Evolutionary conservation across 2,329 filamentous ascomycete genomes (phyloP).

Genomic region (Penicillium brevicompactum): DNA sequence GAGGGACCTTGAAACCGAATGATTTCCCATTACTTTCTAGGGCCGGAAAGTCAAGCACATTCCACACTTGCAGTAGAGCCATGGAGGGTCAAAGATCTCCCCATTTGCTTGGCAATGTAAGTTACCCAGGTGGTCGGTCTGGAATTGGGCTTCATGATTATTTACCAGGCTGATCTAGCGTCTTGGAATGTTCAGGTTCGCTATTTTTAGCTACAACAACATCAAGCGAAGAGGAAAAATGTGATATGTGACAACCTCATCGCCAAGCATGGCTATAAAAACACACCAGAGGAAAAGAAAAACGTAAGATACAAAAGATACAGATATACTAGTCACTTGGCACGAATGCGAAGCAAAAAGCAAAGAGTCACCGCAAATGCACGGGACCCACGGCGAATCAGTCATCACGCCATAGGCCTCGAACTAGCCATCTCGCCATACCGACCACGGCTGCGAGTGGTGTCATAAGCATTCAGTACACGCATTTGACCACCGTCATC

Average conservation of each 20-base stretch:
- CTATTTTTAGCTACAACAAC: conserved; percentile 20
- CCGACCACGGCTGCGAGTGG: conserved; percentile 83
- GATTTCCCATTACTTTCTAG: no score
- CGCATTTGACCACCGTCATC: conserved; percentile 89
- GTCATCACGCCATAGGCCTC: conserved; percentile 37
- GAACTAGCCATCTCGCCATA: conserved; percentile 92
- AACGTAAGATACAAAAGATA: conserved; percentile 21
- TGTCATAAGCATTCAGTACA: conserved; percentile 96
- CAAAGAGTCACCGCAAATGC: conserved; percentile 9
- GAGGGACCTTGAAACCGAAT: no score
- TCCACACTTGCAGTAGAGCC: no score
- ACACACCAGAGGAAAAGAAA: conserved; percentile 18
- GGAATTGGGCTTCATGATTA: no score
- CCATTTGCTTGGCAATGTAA: no score
- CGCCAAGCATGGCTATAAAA: conserved; percentile 17
- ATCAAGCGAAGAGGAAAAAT: conserved; percentile 14
- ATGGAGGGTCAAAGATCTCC: no score
- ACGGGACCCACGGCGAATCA: conserved; percentile 11
- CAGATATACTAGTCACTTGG: conserved; percentile 18
- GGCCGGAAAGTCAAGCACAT: no score
- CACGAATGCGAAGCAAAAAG: conserved; percentile 11
- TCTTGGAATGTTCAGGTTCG: conserved; percentile 17
- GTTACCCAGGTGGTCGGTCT: no score
- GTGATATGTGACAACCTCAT: conserved; percentile 22
- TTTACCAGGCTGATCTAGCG: no score